Evolutionary conservation across 139 green algal genomes (phyloP).

Genomic region (Diplosphaera chodatii): DNA sequence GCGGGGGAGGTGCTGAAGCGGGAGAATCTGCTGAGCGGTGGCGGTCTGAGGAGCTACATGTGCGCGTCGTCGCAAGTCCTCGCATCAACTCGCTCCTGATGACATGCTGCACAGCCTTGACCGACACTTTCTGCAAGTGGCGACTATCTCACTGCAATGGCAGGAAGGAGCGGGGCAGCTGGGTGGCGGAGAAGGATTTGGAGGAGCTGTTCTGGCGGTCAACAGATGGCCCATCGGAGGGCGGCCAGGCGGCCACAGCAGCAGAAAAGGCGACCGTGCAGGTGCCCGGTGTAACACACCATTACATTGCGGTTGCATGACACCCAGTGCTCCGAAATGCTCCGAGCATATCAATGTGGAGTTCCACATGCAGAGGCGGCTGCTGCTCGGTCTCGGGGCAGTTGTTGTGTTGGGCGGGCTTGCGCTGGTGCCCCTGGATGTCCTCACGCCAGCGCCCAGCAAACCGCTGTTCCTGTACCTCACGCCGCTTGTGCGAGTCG

Average conservation of each 20-base stretch:
- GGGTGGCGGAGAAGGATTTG: no score
- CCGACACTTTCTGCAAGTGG: no score
- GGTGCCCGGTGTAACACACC: no score
- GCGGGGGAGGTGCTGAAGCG: not conserved
- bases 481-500: constrained; percentile 47
- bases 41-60: not conserved
- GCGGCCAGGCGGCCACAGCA: not conserved
- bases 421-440: constrained; percentile 60
- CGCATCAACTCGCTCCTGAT: no score
- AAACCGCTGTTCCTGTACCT: constrained; percentile 75
- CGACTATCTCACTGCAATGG: no score
- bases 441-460: constrained; percentile 40
- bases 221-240: not conserved
- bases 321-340: no score
- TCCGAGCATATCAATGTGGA: no score
- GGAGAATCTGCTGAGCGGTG: not conserved
- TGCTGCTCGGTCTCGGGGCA: constrained; percentile 39
- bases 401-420: constrained; percentile 38
- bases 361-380: constrained; percentile 31
- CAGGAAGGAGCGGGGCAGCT: no score
- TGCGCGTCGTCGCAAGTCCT: no score
- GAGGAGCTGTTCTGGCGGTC: not conserved
- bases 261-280: constrained; percentile 16
- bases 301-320: no score
- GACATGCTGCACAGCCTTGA: no score